Base-by-base conservation (phyloP, 1,284 basidiomycete genomes). In the Pseudozyma hubeiensis region DNA sequence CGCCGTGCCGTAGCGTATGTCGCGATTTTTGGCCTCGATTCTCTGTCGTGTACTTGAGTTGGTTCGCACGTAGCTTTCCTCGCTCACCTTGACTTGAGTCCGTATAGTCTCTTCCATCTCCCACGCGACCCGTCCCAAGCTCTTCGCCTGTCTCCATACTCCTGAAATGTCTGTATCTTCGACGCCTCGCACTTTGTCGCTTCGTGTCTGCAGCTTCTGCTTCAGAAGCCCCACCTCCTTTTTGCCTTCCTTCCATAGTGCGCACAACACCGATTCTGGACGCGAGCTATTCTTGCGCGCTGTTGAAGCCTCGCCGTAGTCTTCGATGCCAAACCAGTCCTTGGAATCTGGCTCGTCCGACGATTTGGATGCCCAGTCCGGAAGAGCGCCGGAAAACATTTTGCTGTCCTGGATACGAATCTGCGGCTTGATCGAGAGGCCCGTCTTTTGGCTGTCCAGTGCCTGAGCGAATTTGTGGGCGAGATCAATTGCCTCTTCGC, bases 391-490 rank as follows among this genome's bases (percentile, higher is more conserved):
- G n/a, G 62, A 14, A 45, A 49, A 74, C 29, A 48, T 24, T 41
- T 62, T 65, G 50, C 55, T 62, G 33, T 74, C 71, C 7, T 48
- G 37, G 30, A 61, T 61, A 0, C 65, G 65, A 4, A 74, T 55
- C 13, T n/a, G 5, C 14, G 53, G 24, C 51, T 65, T 68, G 51
- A 74, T 46, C 47, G 53, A 43, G 10, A 74, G 41, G 4, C 71
- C 71, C 7, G 71, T 74, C 58, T 74, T 74, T 10, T 24, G 13
- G 8, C 53, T 43, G 50, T 74, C 71, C 71, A 74, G 64, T 50
- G 65, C 68, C 47, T 69, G 65, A 29, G 54, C 61, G 48, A 74
- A 69, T 52, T 68, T 74, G 54, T 74, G 71, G 7, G 71, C 71
- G 30, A 74, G 48, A 9, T 60, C 54, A 4, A 74, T 54, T 10